Evolutionary conservation across 805 yeast genomes (phyloP).

Genomic region (Teunomyces aglyptinius): DNA sequence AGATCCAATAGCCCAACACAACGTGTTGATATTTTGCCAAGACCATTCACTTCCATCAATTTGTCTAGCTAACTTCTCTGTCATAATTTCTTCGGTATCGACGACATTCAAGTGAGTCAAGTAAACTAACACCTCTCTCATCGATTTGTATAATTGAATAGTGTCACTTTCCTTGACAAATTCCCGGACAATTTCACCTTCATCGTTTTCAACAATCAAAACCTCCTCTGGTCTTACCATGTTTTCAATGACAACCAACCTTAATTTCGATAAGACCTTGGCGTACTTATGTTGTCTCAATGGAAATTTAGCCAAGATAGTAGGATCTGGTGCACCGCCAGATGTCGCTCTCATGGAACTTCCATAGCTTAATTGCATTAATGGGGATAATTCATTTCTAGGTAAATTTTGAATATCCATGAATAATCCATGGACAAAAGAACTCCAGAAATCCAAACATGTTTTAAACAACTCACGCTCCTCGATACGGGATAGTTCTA

Average conservation of each 20-base stretch:
- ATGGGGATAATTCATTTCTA: conserved; percentile 65
- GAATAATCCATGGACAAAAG: conserved; percentile 77
- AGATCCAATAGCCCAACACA: conserved; percentile 99
- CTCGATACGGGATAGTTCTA: conserved; percentile 83
- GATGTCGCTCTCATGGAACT: conserved; percentile 40
- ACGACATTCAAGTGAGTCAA: conserved; percentile 92
- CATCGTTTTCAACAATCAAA: conserved; percentile 94
- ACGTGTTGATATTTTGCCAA: conserved; percentile 95
- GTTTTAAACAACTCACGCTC: conserved; percentile 96
- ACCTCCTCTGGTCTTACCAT: conserved; percentile 99
- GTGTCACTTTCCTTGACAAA: conserved; percentile 97
- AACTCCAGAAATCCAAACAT: conserved; percentile 92
- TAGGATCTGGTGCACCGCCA: conserved; percentile 87
- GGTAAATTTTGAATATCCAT: conserved; percentile 85
- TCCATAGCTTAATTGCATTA: conserved; percentile 62
- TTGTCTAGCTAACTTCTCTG: conserved; percentile 84
- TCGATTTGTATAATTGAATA: conserved; percentile 88
- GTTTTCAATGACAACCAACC: conserved; percentile 92
- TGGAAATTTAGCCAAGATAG: conserved; percentile 69
- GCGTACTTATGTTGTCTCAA: conserved; percentile 83
- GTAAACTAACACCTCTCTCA: conserved; percentile 94
- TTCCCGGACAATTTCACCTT: conserved; percentile 97
- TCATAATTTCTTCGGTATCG: conserved; percentile 93
- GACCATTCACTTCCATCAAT: conserved; percentile 98
- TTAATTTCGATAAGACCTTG: conserved; percentile 73